These are phyloP conservation scores for Pholiota microspora DNA, from an alignment of 768 basidiomycete species.

Conservation along the genomic window DNA sequence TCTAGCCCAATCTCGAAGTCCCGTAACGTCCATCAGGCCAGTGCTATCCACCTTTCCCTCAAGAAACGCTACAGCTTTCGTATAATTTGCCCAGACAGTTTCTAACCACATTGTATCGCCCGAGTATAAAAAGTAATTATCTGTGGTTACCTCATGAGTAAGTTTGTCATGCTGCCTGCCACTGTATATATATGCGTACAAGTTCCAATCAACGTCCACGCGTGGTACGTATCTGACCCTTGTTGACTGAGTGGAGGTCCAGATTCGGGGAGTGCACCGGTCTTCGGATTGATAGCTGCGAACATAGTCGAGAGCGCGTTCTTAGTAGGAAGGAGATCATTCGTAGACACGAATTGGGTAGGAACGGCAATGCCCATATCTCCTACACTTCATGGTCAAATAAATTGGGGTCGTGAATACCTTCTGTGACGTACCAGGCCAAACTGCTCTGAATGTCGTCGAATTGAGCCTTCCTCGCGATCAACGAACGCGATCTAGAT, in stretches of 20 bases:
- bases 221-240: constrained; percentile 55
- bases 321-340: constrained; percentile 53
- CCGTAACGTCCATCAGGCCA: constrained; percentile 55
- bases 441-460: constrained; percentile 50
- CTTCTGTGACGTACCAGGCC: constrained; percentile 39
- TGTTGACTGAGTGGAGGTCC: constrained; percentile 45
- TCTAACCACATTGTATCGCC: constrained; percentile 51
- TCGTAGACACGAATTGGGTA: constrained; percentile 59
- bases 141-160: too few relatives aligned
- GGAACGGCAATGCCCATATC: constrained; percentile 67
- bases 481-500: too few relatives aligned
- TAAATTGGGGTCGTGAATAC: background rate
- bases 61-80: constrained; percentile 52
- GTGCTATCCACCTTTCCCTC: constrained; percentile 48
- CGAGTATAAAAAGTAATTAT: constrained; percentile 57
- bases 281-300: constrained; percentile 46
- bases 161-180: too few relatives aligned
- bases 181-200: too few relatives aligned
- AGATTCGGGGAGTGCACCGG: constrained; percentile 56
- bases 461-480: too few relatives aligned
- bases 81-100: constrained; percentile 52
- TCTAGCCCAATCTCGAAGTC: constrained; percentile 56
- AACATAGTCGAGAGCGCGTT: constrained; percentile 63
- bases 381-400: constrained; percentile 26
- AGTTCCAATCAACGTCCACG: constrained; percentile 60